These are phyloP conservation scores for Saccharomyces uvarum DNA, from an alignment of 1,139 yeast genomes.

Conservation along the genomic window DNA sequence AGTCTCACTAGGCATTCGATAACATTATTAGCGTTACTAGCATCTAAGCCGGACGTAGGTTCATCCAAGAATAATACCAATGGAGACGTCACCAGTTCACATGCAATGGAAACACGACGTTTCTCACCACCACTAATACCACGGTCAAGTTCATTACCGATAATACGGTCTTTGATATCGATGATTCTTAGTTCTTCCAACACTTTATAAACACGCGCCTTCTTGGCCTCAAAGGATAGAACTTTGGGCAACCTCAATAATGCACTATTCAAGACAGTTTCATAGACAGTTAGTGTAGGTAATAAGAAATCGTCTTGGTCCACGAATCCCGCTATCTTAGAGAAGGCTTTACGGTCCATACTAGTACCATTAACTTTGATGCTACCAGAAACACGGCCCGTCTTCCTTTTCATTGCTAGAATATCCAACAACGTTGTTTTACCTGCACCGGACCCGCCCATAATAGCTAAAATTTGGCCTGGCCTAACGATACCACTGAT, in stretches of 20 bases:
- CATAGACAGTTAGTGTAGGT: conserved; percentile 91
- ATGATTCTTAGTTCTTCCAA: conserved; percentile 76
- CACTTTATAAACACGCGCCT: conserved; percentile 74
- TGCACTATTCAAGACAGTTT: conserved; percentile 89
- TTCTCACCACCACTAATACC: conserved; percentile 96
- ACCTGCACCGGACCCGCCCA: conserved; percentile 99
- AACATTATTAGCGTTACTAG: conserved; percentile 88
- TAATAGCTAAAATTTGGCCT: conserved; percentile 84
- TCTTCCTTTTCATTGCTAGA: conserved; percentile 77
- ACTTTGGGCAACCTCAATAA: conserved; percentile 72
- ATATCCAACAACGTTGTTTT: conserved; percentile 89
- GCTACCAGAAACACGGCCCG: conserved; percentile 58
- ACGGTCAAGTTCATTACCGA: conserved; percentile 82
- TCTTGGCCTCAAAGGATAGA: conserved; percentile 68
- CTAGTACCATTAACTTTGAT: conserved; percentile 65
- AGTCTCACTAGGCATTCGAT: conserved; percentile 75
- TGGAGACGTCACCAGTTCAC: conserved; percentile 83
- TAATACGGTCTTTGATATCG: conserved; percentile 72
- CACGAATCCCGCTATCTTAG: conserved; percentile 83
- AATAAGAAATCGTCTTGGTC: conserved; percentile 90
- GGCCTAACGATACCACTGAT: conserved; percentile 75
- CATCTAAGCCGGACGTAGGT: conserved; percentile 91
- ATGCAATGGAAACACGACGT: conserved; percentile 81
- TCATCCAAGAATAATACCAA: conserved; percentile 75
- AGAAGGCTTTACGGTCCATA: conserved; percentile 40